Conservation (phyloP, 1,139 yeast genomes). For the Saccharomyces hybrid region DNA sequence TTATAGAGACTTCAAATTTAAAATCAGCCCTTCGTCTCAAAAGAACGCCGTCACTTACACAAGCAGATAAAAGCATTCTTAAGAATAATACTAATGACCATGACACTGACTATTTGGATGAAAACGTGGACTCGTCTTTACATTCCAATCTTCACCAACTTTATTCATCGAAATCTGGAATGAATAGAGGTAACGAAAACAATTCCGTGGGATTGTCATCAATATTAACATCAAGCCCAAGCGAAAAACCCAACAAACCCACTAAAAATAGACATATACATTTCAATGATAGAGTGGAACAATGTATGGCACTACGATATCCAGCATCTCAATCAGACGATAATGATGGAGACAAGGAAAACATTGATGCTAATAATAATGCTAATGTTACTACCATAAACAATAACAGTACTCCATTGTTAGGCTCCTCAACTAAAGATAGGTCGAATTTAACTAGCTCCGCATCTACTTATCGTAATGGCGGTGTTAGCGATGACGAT, state of each 20-base stretch:
- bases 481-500: conserved; percentile 17
- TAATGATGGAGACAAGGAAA: conserved; percentile 18
- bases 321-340: conserved; percentile 21
- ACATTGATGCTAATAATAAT: conserved; percentile 16
- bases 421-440: not conserved
- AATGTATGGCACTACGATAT: conserved; percentile 66
- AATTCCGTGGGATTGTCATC: conserved; percentile 6
- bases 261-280: conserved; percentile 55
- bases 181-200: not conserved
- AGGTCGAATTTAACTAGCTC: not conserved
- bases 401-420: not conserved
- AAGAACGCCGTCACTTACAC: not conserved
- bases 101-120: not conserved
- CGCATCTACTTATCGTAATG: not conserved
- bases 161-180: not conserved
- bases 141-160: not conserved
- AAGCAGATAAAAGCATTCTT: not conserved
- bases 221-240: conserved; percentile 12
- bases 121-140: not conserved
- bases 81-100: not conserved
- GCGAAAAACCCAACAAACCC: conserved; percentile 25
- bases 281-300: conserved; percentile 87
- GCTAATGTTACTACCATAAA: not conserved
- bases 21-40: not conserved
- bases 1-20: not conserved